phyloP scores from a whole-genome alignment of 2,329 filamentous ascomycete species.

The Domatiomyces catenatus region DNA sequence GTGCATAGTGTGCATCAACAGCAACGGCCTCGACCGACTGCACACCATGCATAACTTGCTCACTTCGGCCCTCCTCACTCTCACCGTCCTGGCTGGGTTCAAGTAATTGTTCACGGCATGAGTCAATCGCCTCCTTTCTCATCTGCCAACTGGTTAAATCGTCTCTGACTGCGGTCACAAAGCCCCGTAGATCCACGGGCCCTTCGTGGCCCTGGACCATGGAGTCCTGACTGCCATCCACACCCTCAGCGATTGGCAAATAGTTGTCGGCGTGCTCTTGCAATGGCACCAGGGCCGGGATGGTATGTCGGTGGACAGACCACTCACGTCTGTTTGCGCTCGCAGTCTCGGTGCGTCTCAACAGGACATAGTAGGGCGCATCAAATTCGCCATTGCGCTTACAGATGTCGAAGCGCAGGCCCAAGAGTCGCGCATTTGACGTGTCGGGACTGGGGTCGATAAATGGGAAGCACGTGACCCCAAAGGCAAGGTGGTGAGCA shows the following conservation, averaged over 20 bases:
- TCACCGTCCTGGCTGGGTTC: slow-evolving; percentile 1
- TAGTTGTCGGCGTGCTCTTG: slow-evolving; percentile 24
- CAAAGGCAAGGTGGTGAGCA: slow-evolving; percentile 30
- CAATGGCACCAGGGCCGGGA: slow-evolving; percentile 31
- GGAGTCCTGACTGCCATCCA: slow-evolving; percentile 11
- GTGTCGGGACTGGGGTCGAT: slow-evolving; percentile 27
- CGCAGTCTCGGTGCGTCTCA: slow-evolving; percentile 16
- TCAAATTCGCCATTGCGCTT: slow-evolving; percentile 24
- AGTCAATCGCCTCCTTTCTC: slow-evolving; percentile 24
- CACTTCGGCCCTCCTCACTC: slow-evolving; percentile 4
- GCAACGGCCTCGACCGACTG: slow-evolving; percentile 22
- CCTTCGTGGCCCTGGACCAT: slow-evolving; percentile 12
- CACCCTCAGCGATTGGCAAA: slow-evolving; percentile 18
- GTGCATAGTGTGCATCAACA: slow-evolving; percentile 28
- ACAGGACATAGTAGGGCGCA: slow-evolving; percentile 30
- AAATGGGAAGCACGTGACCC: slow-evolving; percentile 32
- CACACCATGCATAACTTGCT: slow-evolving; percentile 21
- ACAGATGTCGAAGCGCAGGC: slow-evolving; percentile 29
- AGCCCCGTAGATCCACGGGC: slow-evolving; percentile 23
- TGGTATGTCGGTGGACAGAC: slow-evolving; percentile 28
- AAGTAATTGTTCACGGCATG: slow-evolving; percentile 10
- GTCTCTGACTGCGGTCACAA: slow-evolving; percentile 26
- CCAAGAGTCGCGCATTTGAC: slow-evolving; percentile 21
- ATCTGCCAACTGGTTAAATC: slow-evolving; percentile 30
- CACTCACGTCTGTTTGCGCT: slow-evolving; percentile 12